phyloP scores from a whole-genome alignment of 306 rosid species.

The Trifolium subterraneum region DNA sequence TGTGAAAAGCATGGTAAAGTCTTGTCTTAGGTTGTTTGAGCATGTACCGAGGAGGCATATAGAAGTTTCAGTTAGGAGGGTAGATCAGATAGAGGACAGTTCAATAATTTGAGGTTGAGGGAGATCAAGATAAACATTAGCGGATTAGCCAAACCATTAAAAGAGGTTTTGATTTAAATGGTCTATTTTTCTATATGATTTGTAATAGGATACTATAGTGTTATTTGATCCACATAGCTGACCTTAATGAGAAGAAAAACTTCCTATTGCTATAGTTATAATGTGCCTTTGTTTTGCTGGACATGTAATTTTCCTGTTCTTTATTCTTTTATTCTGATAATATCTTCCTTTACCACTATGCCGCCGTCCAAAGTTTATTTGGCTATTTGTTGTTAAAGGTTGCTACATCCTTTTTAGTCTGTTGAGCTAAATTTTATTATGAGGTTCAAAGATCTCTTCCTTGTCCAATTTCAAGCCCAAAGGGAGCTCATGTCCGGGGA shows the following conservation, averaged over 20 bases:
- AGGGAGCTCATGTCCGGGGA: not conserved
- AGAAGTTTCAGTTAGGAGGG: not conserved
- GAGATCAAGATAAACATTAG: not conserved
- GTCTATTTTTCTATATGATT: not conserved
- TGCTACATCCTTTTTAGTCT: slow-evolving; percentile 16
- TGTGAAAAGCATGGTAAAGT: not conserved
- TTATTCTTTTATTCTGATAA: not conserved
- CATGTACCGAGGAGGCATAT: no score
- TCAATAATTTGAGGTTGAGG: not conserved
- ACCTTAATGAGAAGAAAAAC: not conserved
- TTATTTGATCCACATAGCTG: not conserved
- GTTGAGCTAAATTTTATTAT: not conserved
- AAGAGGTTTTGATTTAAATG: slow-evolving; percentile 5
- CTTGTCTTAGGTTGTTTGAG: not conserved
- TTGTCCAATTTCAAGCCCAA: not conserved
- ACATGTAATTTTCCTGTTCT: not conserved
- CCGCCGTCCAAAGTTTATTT: not conserved
- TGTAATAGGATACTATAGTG: not conserved
- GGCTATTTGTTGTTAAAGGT: slow-evolving; percentile 1
- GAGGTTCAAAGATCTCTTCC: not conserved
- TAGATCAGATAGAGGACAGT: not conserved
- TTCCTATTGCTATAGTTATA: not conserved
- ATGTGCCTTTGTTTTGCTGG: not conserved
- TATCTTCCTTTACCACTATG: not conserved
- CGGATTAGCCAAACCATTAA: not conserved